Evolutionary conservation across 2,329 filamentous ascomycete species (phyloP), one percentile per base, ranked within the genome.

Genomic region (Chaetomium olivaceum): DNA sequence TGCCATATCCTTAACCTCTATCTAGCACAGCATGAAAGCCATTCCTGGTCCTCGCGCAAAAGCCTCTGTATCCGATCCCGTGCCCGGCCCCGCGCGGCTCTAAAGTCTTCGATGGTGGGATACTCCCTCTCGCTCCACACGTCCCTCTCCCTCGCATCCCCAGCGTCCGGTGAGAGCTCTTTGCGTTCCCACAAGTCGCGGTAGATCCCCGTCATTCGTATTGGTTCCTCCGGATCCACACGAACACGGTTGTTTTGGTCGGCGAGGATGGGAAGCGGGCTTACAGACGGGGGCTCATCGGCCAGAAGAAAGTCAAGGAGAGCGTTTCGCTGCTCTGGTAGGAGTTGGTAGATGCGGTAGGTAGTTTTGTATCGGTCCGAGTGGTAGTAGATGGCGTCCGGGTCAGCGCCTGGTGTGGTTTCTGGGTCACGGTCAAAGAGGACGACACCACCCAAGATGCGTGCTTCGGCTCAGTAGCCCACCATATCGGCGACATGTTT

Each of bases 151-250:
- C 3, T 4, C 33, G 33, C 33, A 8, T 56, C 51, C 9, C 51
- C 27, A 4, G 9, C 51, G 5, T 33, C 36, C 11, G 19, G 36
- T 6, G 12, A 4, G 2, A 63, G 14, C 0, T 55, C 55, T 23
- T 65, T 66, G 3, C 74, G 67, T 55, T 76, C 74, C 74, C 73
- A 76, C 12, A 56, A 29, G 54, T 76, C 71, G 9, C 74, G 69
- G 58, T 74, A 76, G 0, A 76, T 69, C 1, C 71, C 70, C 0
- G 70, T 74, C 0, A 57, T 58, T 2, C 48, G 31, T 16, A 74
- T 70, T 0, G 67, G 66, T 43, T 74, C 72, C 33, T 75, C 72
- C 0, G 73, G 71, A 25, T 76, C 74, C 3, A 75, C 67, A 8
- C 73, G 70, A 6, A 54, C 29, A 3, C 60, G 36, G 46, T 75